Evolutionary conservation across 2,329 filamentous ascomycete species (phyloP).

Genomic region (Epichloe hybrida): DNA sequence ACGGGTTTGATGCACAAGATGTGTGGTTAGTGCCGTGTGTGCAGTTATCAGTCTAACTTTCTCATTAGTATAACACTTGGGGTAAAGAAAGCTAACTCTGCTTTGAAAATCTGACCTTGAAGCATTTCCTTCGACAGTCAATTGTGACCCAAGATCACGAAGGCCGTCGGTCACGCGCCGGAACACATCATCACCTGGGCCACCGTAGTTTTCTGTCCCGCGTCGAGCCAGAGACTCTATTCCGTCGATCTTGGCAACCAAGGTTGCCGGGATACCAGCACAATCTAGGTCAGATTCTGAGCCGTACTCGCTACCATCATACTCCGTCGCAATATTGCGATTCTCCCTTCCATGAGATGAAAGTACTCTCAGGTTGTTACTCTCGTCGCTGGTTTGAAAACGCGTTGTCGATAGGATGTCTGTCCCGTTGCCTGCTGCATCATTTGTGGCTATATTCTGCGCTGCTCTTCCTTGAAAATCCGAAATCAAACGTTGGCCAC

Average conservation of each 20-base stretch:
- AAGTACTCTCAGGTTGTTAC: slow-evolving; percentile 31
- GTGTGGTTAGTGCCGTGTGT: slow-evolving; percentile 59
- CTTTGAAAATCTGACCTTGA: slow-evolving; percentile 40
- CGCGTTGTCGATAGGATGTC: slow-evolving; percentile 14
- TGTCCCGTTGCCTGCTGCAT: slow-evolving; percentile 1
- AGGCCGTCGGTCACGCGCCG: slow-evolving; percentile 55
- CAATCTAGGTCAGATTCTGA: slow-evolving; percentile 58
- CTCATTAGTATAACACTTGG: background rate
- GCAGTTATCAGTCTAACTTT: slow-evolving; percentile 56
- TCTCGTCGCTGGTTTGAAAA: slow-evolving; percentile 19
- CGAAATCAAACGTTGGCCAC: slow-evolving; percentile 15
- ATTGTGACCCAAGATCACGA: slow-evolving; percentile 59
- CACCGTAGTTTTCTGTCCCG: slow-evolving; percentile 52
- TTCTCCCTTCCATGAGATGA: slow-evolving; percentile 31
- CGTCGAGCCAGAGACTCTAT: slow-evolving; percentile 57
- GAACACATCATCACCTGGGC: slow-evolving; percentile 52
- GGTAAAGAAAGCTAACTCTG: background rate
- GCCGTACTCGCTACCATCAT: slow-evolving; percentile 63
- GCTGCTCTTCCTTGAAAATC: background rate
- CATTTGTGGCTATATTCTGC: background rate
- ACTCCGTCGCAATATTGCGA: slow-evolving; percentile 41
- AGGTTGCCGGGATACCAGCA: slow-evolving; percentile 50
- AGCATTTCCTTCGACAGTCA: slow-evolving; percentile 56
- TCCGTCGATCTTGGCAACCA: slow-evolving; percentile 58
- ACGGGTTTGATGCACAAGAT: slow-evolving; percentile 62